Evolutionary conservation across 2,329 filamentous ascomycete genomes (phyloP), one percentile per base, ranked within the genome.

Genomic region (Calonectria pseudoturangicola): DNA sequence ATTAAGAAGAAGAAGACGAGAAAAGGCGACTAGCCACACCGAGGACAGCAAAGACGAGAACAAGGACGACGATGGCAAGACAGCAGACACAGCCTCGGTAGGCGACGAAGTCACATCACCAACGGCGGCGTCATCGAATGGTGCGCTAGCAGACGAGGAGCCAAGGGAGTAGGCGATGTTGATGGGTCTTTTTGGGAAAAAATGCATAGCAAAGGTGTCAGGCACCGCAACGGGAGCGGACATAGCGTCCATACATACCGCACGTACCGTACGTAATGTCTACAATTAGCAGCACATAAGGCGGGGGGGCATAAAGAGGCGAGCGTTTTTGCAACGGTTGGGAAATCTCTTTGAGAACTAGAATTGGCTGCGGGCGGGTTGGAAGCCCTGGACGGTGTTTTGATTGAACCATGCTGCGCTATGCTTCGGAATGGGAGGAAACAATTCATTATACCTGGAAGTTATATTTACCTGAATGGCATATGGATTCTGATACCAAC

Each of bases 1-100:
- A 70, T 87, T 90, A 75, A 86, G 94, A 50, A 87, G 95, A 78
- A 86, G 93, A 74, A 87, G 94, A 77, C 87, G 94, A 75, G 90
- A 93, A 72, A 93, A 91, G 79, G 88, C 89, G 12, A 83, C 84
- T 15, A 87, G 76, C 54, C 79, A 82, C 54, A 63, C 77, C 16
- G 81, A 83, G 9, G 79, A 82, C 39, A 56, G 67, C 25, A 76
- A 75, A 43, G 79, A 81, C 25, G 78, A 80, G 25, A 60, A 73
- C 27, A 72, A 77, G 45, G 74, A 76, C 10, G 77, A 77, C 25
- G 75, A 74, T 39, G 68, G 48, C 9, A 78, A 74, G 60, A 25
- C 54, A 48, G 71, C 73, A 43, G 73, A 71, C 9, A 74, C 73
- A 36, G 43, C 41, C 21, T 64, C 73, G 36, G 69, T 65, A 43